A percentile compares a stretch with the other conserved stretches of the same genome.
phyloP scores from a whole-genome alignment of 768 basidiomycete species.

The Agaricus blazei region DNA sequence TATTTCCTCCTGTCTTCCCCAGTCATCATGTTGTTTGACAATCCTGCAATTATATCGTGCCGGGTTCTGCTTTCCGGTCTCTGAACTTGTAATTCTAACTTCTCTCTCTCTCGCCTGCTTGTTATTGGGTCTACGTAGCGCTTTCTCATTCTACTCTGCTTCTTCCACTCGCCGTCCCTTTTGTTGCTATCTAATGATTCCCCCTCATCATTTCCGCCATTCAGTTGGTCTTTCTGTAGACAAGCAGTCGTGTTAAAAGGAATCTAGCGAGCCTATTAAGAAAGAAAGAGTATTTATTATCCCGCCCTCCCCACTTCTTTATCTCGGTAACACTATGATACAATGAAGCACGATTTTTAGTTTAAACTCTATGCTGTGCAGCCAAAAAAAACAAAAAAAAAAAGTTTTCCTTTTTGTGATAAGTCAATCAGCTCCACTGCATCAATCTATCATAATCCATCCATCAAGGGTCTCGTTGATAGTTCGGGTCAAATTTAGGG shows the following conservation, averaged over 20 bases:
- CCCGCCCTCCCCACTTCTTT: background rate
- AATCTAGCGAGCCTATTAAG: background rate
- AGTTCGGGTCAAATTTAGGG: too few relatives aligned
- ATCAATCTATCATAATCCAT: too few relatives aligned
- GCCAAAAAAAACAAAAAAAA: background rate
- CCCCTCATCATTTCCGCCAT: conserved; percentile 10
- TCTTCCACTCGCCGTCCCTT: conserved; percentile 17
- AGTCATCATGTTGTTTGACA: conserved; percentile 11
- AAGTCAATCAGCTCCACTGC: too few relatives aligned
- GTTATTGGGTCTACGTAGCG: conserved; percentile 28
- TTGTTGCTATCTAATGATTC: conserved; percentile 34
- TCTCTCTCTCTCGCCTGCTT: conserved; percentile 20
- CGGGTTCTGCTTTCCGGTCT: conserved; percentile 15
- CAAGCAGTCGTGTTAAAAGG: background rate
- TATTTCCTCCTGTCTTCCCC: background rate
- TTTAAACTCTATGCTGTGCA: background rate
- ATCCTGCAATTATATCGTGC: conserved; percentile 14
- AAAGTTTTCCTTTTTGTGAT: too few relatives aligned
- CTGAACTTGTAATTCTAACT: conserved; percentile 39
- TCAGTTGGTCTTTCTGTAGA: conserved; percentile 7
- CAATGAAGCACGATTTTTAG: background rate
- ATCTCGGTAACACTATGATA: conserved; percentile 4
- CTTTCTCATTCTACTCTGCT: conserved; percentile 14
- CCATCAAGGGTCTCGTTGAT: too few relatives aligned
- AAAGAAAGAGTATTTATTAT: conserved; percentile 1